Base-by-base conservation (phyloP, 2,329 filamentous ascomycete species). In the Colletotrichum orbiculare region DNA sequence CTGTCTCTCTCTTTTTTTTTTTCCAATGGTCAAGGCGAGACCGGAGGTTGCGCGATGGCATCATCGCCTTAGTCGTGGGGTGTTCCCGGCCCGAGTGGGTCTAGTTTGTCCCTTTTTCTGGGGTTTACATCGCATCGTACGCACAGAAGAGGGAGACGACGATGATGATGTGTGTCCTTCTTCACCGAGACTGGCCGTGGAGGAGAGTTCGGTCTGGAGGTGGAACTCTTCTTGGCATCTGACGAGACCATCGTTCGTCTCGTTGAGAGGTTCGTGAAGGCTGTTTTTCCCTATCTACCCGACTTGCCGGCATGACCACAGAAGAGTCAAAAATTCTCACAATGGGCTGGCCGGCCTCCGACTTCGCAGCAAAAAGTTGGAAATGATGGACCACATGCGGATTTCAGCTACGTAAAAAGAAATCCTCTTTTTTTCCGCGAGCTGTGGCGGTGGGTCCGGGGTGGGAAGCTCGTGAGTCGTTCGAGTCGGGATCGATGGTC, bases 321-420 rank as follows among this genome's bases (percentile, higher is more conserved):
- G 25, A 25, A 25, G 25, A 25, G 25, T 25, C 25, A 25, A 25
- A 25, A 25, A 25, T 25, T 46, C 43, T 46, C n/a, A 9, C 43
- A 4, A 46, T 17, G n/a, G 13, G n/a, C 10, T 25, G 25, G 25
- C 25, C 4, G 25, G 25, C 11, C 62, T 65, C 62, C 52, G 58
- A 52, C 56, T 13, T 65, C 58, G 62, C 62, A 56, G 47, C 15
- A 25, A 13, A 17, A 37, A 42, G 13, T 15, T 42, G 35, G 11
- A 13, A 1, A 8, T 17, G 34, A 54, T 45, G 62, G 58, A 55
- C 25, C 52, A 52, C 25, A 25, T 56, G 34, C 41, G 8, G 47
- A 52, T 65, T 65, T 6, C 37, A 13, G 58, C 37, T 62, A 62
- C 62, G 62, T 65, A 65, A 65, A 48, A 61, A 17, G 2, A 17